Conservation (phyloP, 495 filamentous ascomycete species). For the Immersiella caudata region DNA sequence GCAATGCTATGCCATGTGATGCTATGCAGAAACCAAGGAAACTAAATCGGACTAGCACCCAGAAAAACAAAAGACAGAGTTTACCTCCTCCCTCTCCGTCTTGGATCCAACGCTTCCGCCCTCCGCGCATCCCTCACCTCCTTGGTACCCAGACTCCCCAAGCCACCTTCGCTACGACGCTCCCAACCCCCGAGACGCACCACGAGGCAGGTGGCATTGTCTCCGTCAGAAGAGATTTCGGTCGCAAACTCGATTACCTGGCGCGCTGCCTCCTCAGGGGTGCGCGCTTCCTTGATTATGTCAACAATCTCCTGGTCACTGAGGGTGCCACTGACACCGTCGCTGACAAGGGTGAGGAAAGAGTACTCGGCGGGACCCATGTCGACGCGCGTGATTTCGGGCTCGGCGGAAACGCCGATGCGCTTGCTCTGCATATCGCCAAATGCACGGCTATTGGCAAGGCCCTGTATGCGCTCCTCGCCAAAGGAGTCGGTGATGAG, state of each 20-base stretch:
- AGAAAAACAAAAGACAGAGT: not conserved
- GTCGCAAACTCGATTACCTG: slow-evolving; percentile 84
- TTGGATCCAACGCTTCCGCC: slow-evolving; percentile 82
- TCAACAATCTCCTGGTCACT: slow-evolving; percentile 94
- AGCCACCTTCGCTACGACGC: slow-evolving; percentile 80
- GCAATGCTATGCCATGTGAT: slow-evolving; percentile 3
- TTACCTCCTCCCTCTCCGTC: slow-evolving; percentile 57
- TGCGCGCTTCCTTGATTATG: slow-evolving; percentile 88
- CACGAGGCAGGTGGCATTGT: slow-evolving; percentile 95
- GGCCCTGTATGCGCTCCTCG: slow-evolving; percentile 90
- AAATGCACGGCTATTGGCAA: slow-evolving; percentile 92
- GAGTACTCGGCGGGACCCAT: slow-evolving; percentile 78
- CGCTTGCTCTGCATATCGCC: slow-evolving; percentile 90
- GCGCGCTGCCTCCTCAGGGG: slow-evolving; percentile 80
- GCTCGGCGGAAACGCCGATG: slow-evolving; percentile 90
- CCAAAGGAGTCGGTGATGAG: slow-evolving; percentile 96
- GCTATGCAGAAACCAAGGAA: slow-evolving; percentile 12
- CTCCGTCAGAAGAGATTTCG: slow-evolving; percentile 77
- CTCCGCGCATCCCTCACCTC: slow-evolving; percentile 84
- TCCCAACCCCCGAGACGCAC: slow-evolving; percentile 95
- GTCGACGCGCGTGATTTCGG: slow-evolving; percentile 75
- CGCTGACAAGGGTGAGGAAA: slow-evolving; percentile 84
- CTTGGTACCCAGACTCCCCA: slow-evolving; percentile 86
- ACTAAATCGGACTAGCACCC: not conserved
- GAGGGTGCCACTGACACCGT: slow-evolving; percentile 82